Conservation (phyloP, 169 alveolate genomes). For the Toxoplasma gondii region DNA sequence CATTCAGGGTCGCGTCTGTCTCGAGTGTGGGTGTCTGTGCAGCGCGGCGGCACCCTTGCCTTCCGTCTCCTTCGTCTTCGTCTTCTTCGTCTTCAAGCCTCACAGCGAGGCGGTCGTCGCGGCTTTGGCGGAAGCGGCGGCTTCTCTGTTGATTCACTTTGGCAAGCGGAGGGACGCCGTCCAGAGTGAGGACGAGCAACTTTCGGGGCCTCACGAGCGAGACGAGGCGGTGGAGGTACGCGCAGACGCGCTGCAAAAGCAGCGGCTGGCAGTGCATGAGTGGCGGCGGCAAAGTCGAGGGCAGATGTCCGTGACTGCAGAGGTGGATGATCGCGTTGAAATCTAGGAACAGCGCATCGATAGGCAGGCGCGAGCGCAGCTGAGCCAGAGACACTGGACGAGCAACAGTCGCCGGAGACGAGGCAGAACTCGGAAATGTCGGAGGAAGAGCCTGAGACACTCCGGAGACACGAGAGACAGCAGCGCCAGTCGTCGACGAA, state of each 20-base stretch:
- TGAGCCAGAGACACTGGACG: constrained; percentile 15
- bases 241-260: constrained; percentile 54
- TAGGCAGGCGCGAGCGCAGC: constrained; percentile 34
- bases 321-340: constrained; percentile 63
- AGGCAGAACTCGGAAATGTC: not conserved
- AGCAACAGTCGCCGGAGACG: not conserved
- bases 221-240: constrained; percentile 77
- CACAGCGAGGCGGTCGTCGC: constrained; percentile 54
- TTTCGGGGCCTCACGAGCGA: constrained; percentile 93
- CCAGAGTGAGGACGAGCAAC: constrained; percentile 91
- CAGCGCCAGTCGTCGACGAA: not conserved
- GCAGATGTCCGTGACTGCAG: constrained; percentile 62
- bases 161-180: constrained; percentile 99
- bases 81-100: constrained; percentile 1
- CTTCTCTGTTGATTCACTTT: constrained; percentile 98
- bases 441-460: not conserved
- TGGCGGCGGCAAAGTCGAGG: constrained; percentile 41
- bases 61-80: not conserved
- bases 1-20: no score
- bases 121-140: constrained; percentile 83
- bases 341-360: constrained; percentile 56
- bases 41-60: not conserved
- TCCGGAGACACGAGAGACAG: constrained; percentile 42
- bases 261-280: not conserved
- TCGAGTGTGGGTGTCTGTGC: no score